phyloP scores from a whole-genome alignment of 805 yeast species.

The Lipomyces oligophaga region DNA sequence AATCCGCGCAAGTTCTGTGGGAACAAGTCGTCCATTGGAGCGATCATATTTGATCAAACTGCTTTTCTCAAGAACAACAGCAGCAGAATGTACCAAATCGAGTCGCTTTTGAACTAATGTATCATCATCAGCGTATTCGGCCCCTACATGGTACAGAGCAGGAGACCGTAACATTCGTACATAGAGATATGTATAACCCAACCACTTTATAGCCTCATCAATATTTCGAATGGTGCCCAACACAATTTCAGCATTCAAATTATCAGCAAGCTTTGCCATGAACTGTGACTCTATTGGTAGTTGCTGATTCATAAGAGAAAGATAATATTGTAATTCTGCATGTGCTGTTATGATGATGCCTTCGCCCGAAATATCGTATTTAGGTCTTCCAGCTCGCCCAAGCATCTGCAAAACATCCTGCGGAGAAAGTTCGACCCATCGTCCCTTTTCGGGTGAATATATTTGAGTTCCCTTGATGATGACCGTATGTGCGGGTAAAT shows the following conservation, averaged over 20 bases:
- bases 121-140: conserved; percentile 54
- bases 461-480: conserved; percentile 56
- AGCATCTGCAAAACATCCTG: conserved; percentile 57
- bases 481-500: conserved; percentile 59
- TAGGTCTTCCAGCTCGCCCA: conserved; percentile 44
- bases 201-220: conserved; percentile 47
- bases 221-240: conserved; percentile 42
- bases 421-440: conserved; percentile 47
- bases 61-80: conserved; percentile 52
- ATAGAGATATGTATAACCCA: conserved; percentile 47
- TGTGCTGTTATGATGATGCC: conserved; percentile 49
- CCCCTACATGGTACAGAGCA: conserved; percentile 67
- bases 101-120: conserved; percentile 51
- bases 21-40: conserved; percentile 45
- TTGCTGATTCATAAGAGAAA: conserved; percentile 43
- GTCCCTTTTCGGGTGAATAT: conserved; percentile 84
- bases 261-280: conserved; percentile 30
- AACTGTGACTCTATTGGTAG: conserved; percentile 47
- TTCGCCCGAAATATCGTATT: conserved; percentile 50
- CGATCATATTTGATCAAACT: conserved; percentile 60
- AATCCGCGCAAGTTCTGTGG: conserved; percentile 74
- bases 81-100: conserved; percentile 74
- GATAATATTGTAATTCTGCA: conserved; percentile 40
- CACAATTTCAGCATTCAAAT: conserved; percentile 44
- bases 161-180: conserved; percentile 61